phyloP scores from a whole-genome alignment of 2,329 filamentous ascomycete species.

The Trichoderma sp. region DNA sequence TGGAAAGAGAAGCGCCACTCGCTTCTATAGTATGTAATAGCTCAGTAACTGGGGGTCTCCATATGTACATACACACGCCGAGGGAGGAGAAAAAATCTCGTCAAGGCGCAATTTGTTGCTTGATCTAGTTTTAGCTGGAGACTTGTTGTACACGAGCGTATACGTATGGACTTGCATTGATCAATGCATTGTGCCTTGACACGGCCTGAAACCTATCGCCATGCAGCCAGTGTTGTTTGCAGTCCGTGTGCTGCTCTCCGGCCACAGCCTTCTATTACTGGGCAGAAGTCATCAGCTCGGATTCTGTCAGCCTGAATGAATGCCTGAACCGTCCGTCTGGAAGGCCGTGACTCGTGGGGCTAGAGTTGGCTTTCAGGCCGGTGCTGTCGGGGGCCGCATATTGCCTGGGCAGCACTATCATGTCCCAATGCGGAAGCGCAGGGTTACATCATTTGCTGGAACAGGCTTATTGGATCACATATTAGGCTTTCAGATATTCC shows the following conservation, averaged over 20 bases:
- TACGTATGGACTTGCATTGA: neutral
- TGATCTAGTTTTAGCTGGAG: neutral
- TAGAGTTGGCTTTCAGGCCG: neutral
- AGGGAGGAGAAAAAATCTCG: neutral
- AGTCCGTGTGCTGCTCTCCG: neutral
- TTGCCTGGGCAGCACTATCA: neutral
- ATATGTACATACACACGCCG: neutral
- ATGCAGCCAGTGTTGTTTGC: neutral
- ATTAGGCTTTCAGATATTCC: neutral
- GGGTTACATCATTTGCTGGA: constrained; percentile 11
- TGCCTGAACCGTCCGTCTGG: neutral
- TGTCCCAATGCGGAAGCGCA: constrained; percentile 12
- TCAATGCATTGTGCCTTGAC: neutral
- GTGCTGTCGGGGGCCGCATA: neutral
- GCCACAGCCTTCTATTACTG: neutral
- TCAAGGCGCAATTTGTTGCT: constrained; percentile 5
- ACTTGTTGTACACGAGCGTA: neutral
- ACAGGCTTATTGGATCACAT: neutral
- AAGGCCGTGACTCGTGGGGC: neutral
- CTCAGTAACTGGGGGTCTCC: neutral
- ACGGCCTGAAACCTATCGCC: neutral
- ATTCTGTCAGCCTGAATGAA: neutral
- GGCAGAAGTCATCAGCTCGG: neutral
- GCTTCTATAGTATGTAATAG: neutral
- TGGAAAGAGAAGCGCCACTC: neutral